Evolutionary conservation across 163 green algal species (phyloP).

Genomic region (Chloromonas sp.): DNA sequence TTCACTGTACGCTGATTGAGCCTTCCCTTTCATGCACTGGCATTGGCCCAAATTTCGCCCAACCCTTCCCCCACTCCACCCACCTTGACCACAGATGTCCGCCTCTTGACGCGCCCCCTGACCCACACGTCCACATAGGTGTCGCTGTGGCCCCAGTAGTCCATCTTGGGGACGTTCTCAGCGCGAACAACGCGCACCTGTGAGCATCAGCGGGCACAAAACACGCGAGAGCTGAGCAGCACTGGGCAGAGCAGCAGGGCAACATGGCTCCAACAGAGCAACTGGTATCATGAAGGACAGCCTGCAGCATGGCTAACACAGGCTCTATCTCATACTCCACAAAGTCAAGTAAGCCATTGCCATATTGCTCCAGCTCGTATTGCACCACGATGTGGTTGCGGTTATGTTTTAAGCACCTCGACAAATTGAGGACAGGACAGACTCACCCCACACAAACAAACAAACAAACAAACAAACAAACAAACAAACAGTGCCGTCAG

Average conservation of each 20-base stretch:
- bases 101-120: background rate
- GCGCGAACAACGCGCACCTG: background rate
- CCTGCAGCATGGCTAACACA: background rate
- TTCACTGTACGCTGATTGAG: too few relatives aligned
- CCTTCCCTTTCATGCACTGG: too few relatives aligned
- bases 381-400: background rate
- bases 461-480: too few relatives aligned
- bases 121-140: slow-evolving; percentile 8
- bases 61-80: background rate
- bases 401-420: background rate
- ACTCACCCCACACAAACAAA: too few relatives aligned
- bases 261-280: background rate
- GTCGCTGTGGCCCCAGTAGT: background rate
- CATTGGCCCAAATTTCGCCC: background rate
- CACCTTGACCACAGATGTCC: background rate
- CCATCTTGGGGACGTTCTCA: background rate
- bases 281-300: background rate
- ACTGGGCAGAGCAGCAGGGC: background rate
- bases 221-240: background rate
- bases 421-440: background rate
- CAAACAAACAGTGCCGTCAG: background rate
- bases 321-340: too few relatives aligned
- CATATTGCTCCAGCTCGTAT: too few relatives aligned
- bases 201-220: too few relatives aligned
- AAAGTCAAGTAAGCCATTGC: too few relatives aligned